Evolutionary conservation across 2,329 filamentous ascomycete genomes (phyloP).

Genomic region (Trichoderma guizhouense): DNA sequence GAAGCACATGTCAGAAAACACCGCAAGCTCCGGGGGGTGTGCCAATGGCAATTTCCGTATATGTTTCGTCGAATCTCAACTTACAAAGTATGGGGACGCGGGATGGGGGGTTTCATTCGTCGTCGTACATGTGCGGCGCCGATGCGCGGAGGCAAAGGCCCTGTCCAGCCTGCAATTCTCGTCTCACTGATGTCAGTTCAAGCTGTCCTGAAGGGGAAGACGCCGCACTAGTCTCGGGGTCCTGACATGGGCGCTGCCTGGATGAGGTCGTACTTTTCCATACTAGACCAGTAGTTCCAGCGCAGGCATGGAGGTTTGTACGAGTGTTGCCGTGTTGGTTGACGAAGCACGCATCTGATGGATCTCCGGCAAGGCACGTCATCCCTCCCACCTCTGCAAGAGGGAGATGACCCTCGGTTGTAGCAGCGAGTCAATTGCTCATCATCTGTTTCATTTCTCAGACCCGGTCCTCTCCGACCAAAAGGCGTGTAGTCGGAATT

Average conservation of each 20-base stretch:
- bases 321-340: not conserved
- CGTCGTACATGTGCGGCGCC: conserved; percentile 8
- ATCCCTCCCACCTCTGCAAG: not conserved
- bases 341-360: not conserved
- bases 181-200: conserved; percentile 14
- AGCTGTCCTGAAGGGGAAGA: not conserved
- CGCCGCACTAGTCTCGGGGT: conserved; percentile 13
- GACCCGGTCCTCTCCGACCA: conserved; percentile 8
- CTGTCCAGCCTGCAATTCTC: not conserved
- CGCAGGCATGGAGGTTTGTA: not conserved
- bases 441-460: not conserved
- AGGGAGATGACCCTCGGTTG: conserved; percentile 7
- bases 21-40: conserved; percentile 21
- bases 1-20: conserved; percentile 29
- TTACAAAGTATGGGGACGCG: conserved; percentile 6
- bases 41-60: conserved; percentile 6
- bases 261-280: not conserved
- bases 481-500: not conserved
- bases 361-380: conserved; percentile 2
- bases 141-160: conserved; percentile 13
- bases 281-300: not conserved
- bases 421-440: not conserved
- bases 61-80: not conserved
- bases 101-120: conserved; percentile 6
- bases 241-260: not conserved